These are phyloP conservation scores for Agapanthus africanus DNA, from an alignment of 106 monocot species.

Conservation along the genomic window DNA sequence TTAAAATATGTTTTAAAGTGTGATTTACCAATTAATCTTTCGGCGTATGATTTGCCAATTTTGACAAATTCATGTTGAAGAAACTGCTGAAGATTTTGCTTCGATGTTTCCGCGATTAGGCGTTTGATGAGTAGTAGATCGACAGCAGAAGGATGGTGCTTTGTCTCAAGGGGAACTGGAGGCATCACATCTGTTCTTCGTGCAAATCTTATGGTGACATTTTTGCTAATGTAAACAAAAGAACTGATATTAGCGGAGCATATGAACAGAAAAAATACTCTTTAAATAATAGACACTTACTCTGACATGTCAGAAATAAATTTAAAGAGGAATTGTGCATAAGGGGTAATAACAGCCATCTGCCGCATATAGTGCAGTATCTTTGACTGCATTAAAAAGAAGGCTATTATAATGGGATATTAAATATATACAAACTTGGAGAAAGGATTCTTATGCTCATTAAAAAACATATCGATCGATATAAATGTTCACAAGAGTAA, in stretches of 20 bases:
- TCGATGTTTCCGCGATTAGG: slow-evolving; percentile 81
- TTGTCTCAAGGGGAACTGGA: slow-evolving; percentile 87
- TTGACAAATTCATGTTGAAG: slow-evolving; percentile 99
- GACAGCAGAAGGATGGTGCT: slow-evolving; percentile 97
- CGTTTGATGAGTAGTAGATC: slow-evolving; percentile 95
- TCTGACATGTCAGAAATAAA: slow-evolving; percentile 64
- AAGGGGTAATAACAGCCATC: slow-evolving; percentile 99
- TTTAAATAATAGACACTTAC: slow-evolving; percentile 41
- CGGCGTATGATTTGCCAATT: slow-evolving; percentile 82
- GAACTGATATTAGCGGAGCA: slow-evolving; percentile 5
- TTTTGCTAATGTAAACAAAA: slow-evolving; percentile 50
- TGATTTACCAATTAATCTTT: slow-evolving; percentile 78
- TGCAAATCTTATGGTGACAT: slow-evolving; percentile 67
- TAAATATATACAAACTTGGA: not conserved
- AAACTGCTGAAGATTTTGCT: slow-evolving; percentile 83
- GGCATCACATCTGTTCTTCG: slow-evolving; percentile 96
- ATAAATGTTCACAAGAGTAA: not conserved
- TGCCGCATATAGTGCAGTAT: slow-evolving; percentile 98
- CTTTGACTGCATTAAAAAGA: slow-evolving; percentile 57
- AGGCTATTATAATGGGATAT: slow-evolving; percentile 9
- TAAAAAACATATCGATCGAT: not conserved
- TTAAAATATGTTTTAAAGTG: not conserved
- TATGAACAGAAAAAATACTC: slow-evolving; percentile 1
- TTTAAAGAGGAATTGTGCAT: slow-evolving; percentile 85
- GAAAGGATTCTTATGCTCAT: not conserved